Conservation (phyloP, 2,329 filamentous ascomycete genomes). For the Dactylellina sp. region DNA sequence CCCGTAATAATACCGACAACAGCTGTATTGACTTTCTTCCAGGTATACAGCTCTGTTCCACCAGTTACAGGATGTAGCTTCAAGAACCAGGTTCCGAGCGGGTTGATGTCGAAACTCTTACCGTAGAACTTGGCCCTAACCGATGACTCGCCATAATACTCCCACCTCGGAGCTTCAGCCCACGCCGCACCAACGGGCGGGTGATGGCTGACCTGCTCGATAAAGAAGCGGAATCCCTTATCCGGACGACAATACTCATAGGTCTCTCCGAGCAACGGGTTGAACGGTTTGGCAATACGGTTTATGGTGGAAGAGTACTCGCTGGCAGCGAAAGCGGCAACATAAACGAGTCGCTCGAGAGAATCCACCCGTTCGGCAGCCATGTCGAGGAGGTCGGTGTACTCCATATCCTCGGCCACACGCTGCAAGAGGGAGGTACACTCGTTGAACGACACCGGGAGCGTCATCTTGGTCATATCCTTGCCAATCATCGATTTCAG, state of each 20-base stretch:
- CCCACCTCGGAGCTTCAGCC: slow-evolving; percentile 93
- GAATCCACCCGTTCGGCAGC: slow-evolving; percentile 88
- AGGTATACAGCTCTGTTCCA: slow-evolving; percentile 89
- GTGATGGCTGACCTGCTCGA: slow-evolving; percentile 98
- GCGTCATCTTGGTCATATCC: slow-evolving; percentile 99
- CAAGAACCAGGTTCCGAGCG: slow-evolving; percentile 96
- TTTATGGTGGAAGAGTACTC: slow-evolving; percentile 98
- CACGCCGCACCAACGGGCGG: slow-evolving; percentile 92
- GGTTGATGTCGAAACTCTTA: slow-evolving; percentile 96
- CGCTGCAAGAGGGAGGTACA: slow-evolving; percentile 94
- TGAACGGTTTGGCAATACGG: slow-evolving; percentile 97
- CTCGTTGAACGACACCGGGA: slow-evolving; percentile 98
- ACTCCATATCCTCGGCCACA: slow-evolving; percentile 98
- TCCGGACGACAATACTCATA: slow-evolving; percentile 96
- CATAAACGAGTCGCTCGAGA: slow-evolving; percentile 90
- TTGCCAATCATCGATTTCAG: slow-evolving; percentile 99
- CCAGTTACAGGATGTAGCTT: slow-evolving; percentile 80
- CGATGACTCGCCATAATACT: slow-evolving; percentile 95
- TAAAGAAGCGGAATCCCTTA: slow-evolving; percentile 97
- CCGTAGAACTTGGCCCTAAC: slow-evolving; percentile 98
- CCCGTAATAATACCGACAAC: slow-evolving; percentile 99
- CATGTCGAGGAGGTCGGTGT: slow-evolving; percentile 88
- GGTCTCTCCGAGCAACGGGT: slow-evolving; percentile 93
- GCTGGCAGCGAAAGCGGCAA: slow-evolving; percentile 93
- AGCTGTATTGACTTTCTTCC: slow-evolving; percentile 98